Evolutionary conservation across 768 basidiomycete species (phyloP).

Genomic region (Tylopilus subfusipes): DNA sequence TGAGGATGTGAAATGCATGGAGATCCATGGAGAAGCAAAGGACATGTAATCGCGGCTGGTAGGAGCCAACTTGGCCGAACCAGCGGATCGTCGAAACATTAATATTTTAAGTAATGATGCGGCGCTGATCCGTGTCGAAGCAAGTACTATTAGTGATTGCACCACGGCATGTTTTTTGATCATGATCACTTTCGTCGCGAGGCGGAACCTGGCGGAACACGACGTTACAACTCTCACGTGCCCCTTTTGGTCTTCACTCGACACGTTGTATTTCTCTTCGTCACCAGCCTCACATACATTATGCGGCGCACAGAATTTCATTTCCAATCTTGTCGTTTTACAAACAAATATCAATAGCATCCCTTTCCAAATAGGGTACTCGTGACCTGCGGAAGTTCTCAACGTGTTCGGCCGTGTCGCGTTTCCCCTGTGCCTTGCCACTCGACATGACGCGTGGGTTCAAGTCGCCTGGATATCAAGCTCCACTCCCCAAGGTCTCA

Average conservation of each 20-base stretch:
- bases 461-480: conserved; percentile 35
- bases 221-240: not conserved
- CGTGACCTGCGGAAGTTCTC: not conserved
- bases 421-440: conserved; percentile 17
- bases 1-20: conserved; percentile 6
- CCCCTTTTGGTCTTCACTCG: too few relatives aligned
- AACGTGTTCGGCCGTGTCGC: conserved; percentile 13
- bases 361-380: conserved; percentile 21
- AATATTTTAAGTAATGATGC: too few relatives aligned
- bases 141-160: too few relatives aligned
- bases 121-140: too few relatives aligned
- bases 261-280: not conserved
- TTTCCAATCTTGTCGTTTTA: conserved; percentile 11
- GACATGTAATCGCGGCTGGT: too few relatives aligned
- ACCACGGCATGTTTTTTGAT: not conserved
- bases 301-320: too few relatives aligned
- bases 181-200: conserved; percentile 1
- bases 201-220: not conserved
- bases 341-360: conserved; percentile 14
- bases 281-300: not conserved
- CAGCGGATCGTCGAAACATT: too few relatives aligned
- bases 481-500: conserved; percentile 58
- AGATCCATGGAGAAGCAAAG: not conserved
- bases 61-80: too few relatives aligned
- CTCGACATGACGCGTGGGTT: conserved; percentile 38